A percentile compares a stretch with the other conserved stretches of the same genome.
These are phyloP conservation scores for Cylindrotheca closterium DNA, from an alignment of 108 stramenopile genomes.

Conservation along the genomic window DNA sequence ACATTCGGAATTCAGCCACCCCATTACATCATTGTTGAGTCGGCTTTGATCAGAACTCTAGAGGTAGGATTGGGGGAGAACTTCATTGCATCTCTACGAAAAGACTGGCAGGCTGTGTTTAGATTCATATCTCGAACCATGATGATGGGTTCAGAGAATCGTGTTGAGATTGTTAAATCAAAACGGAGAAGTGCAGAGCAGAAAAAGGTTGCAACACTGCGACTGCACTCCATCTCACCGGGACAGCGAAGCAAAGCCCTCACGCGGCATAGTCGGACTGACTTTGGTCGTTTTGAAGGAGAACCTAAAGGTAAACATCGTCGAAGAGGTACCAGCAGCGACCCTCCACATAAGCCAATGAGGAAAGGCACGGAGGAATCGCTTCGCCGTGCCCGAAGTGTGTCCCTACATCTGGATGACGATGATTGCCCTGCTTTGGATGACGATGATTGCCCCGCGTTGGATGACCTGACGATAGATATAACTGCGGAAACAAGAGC, in stretches of 20 bases:
- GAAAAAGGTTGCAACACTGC: slow-evolving; percentile 12
- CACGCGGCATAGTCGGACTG: background rate
- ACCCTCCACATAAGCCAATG: too few relatives aligned
- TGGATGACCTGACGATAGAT: background rate
- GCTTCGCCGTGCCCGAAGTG: background rate
- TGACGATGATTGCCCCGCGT: background rate
- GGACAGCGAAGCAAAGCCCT: background rate
- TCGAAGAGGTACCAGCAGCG: background rate
- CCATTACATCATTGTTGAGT: slow-evolving; percentile 10
- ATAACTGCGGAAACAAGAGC: background rate
- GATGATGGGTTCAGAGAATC: slow-evolving; percentile 11
- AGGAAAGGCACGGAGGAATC: too few relatives aligned
- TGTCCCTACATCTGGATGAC: background rate
- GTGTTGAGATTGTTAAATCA: slow-evolving; percentile 6
- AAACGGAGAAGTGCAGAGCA: slow-evolving; percentile 1
- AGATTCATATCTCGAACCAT: slow-evolving; percentile 11
- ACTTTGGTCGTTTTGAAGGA: background rate
- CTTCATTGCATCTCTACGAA: slow-evolving; percentile 1
- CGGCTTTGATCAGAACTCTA: slow-evolving; percentile 16
- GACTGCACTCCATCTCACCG: background rate
- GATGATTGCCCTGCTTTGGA: too few relatives aligned
- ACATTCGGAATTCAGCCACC: slow-evolving; percentile 16
- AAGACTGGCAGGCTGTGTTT: slow-evolving; percentile 14
- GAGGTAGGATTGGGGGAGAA: slow-evolving; percentile 3
- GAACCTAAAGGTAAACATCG: background rate